Percentiles rank a stretch among this genome's conserved stretches.
Conservation (phyloP, 2,329 filamentous ascomycete species). For the Ilyonectria robusta region DNA sequence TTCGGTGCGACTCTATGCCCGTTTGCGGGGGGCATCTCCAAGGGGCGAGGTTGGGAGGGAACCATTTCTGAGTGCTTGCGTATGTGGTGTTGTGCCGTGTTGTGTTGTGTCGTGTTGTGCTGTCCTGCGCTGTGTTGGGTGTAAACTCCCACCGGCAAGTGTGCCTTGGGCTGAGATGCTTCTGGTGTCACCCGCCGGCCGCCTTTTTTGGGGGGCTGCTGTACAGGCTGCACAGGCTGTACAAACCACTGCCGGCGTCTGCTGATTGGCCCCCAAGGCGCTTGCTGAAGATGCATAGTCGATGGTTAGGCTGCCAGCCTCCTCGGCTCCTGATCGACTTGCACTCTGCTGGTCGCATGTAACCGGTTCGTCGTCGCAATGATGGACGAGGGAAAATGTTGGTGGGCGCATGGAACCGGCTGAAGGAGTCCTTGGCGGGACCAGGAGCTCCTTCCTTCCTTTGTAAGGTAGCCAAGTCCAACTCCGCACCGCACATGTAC, state of each 20-base stretch:
- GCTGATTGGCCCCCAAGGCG: background rate
- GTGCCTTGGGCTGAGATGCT: constrained; percentile 5
- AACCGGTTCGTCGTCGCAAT: background rate
- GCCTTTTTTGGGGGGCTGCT: background rate
- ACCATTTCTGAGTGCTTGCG: background rate
- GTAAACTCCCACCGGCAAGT: background rate
- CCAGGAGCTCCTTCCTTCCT: background rate
- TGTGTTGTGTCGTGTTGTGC: background rate
- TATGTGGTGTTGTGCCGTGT: background rate
- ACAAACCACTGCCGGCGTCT: background rate
- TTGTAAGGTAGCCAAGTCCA: too few relatives aligned
- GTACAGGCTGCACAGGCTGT: background rate
- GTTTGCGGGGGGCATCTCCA: background rate
- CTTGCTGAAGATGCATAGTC: background rate
- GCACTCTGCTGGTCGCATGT: background rate
- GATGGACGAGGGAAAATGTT: background rate
- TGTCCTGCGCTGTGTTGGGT: background rate
- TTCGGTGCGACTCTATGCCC: background rate
- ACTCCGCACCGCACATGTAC: too few relatives aligned
- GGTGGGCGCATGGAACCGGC: background rate
- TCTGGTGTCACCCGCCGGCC: constrained; percentile 1
- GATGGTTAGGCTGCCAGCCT: background rate
- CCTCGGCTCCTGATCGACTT: background rate
- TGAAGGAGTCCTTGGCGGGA: background rate
- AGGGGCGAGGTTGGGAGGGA: background rate